A percentile compares a stretch with the other conserved stretches of the same genome.
Conservation (phyloP, 2,329 filamentous ascomycete species). For the Sarocladium strictum region DNA sequence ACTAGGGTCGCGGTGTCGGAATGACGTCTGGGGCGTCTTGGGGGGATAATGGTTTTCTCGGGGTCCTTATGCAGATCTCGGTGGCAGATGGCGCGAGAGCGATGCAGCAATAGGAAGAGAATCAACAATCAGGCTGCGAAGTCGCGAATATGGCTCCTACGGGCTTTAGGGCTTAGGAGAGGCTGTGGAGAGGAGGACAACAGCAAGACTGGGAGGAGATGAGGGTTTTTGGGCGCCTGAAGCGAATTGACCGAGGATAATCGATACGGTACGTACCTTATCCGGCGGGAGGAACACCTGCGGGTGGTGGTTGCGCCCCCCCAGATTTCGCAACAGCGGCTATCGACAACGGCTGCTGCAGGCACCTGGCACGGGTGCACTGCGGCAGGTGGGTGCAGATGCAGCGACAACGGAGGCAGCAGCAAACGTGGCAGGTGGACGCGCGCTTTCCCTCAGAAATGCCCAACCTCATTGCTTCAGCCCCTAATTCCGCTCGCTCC, state of each 20-base stretch:
- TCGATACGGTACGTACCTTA: neutral
- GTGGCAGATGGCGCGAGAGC: conserved; percentile 1
- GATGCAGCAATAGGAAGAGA: neutral
- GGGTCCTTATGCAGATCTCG: conserved; percentile 6
- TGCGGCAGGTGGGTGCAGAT: neutral
- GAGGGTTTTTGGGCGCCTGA: conserved; percentile 5
- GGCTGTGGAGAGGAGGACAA: conserved; percentile 1
- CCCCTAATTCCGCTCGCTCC: conserved; percentile 7
- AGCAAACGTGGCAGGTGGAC: conserved; percentile 4
- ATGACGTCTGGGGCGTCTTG: conserved; percentile 8
- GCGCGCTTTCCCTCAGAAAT: neutral
- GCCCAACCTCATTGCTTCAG: neutral
- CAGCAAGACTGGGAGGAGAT: neutral
- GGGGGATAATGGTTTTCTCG: neutral
- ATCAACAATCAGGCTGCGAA: conserved; percentile 1
- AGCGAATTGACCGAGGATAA: conserved; percentile 2
- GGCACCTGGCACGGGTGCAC: neutral
- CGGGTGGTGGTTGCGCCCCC: neutral
- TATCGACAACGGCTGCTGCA: neutral
- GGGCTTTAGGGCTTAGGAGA: neutral
- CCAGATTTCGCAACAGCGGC: neutral
- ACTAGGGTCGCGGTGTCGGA: conserved; percentile 6
- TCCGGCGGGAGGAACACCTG: neutral
- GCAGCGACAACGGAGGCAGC: neutral
- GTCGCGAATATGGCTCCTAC: neutral